Base-by-base conservation (phyloP, 495 filamentous ascomycete species). In the Penicillium paradoxum region DNA sequence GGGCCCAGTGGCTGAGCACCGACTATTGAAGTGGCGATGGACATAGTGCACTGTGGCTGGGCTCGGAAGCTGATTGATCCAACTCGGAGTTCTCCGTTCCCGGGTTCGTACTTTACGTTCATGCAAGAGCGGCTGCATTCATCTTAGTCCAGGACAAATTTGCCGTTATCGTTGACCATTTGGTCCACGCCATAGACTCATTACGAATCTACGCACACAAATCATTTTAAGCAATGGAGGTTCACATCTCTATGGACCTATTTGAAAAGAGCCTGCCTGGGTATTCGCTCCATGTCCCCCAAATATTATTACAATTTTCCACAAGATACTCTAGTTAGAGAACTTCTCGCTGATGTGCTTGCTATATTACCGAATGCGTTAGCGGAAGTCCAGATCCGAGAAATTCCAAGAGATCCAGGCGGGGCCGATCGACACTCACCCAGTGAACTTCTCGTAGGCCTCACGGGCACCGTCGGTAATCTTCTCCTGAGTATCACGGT, bases 401-500 rank as follows among this genome's bases (percentile, higher is more conserved):
- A 0, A 8, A 25, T 10, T 13, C 7, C 6, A 4, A 25, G 7
- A n/a, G n/a, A 7, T 17, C 5, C 6, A 37, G 34, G 34, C 34
- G 34, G 34, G 34, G 34, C 34, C 17, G 34, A 37, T 37, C 34
- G 33, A 11, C 29, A 48, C 49, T 24, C 42, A 51, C 49, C 49
- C 49, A 44, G 49, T 51, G 13, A 17, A 11, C 39, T 51, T 51
- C 49, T 51, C 49, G 29, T 36, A 51, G 19, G 49, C 49, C 6
- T 27, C 17, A 11, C 49, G 49, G 17, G 18, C 49, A 43, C 25
- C 49, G 21, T 51, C 49, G 21, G 49, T 51, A 13, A 51, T 44
- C 39, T 51, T 51, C 39, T 51, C 49, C 49, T 44, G 34, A 11
- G 10, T 44, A 38, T 15, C 42, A 27, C 49, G 39, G 49, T 51